A percentile compares a stretch with the other conserved stretches of the same genome.
phyloP scores from a whole-genome alignment of 2,329 filamentous ascomycete species.

The Acrodontium crateriforme region DNA sequence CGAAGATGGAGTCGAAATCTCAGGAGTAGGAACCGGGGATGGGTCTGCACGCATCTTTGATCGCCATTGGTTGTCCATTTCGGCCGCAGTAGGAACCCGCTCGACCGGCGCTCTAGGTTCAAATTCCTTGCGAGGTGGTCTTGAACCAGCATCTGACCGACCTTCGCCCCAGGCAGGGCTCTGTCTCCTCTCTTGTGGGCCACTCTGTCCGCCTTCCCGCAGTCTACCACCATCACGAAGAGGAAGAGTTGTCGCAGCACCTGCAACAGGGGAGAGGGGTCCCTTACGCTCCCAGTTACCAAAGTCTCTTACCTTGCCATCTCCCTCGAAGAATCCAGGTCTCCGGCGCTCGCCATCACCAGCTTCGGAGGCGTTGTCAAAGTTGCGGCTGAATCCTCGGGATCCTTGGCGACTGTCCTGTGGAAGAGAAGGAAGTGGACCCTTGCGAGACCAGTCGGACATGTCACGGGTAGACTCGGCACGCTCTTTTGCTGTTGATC shows the following conservation, averaged over 20 bases:
- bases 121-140: constrained; percentile 67
- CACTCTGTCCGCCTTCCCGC: constrained; percentile 46
- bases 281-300: constrained; percentile 92
- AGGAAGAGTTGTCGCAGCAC: constrained; percentile 26
- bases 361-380: constrained; percentile 36
- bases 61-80: constrained; percentile 89
- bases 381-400: constrained; percentile 29
- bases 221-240: constrained; percentile 45
- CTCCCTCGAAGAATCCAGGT: constrained; percentile 52
- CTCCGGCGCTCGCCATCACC: constrained; percentile 37
- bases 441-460: constrained; percentile 84
- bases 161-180: constrained; percentile 67
- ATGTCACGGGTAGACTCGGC: constrained; percentile 60
- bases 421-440: constrained; percentile 66
- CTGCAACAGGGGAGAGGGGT: constrained; percentile 59
- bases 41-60: constrained; percentile 77
- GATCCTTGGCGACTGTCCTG: constrained; percentile 28
- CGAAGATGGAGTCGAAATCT: constrained; percentile 61
- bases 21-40: constrained; percentile 53
- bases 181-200: constrained; percentile 30
- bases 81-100: constrained; percentile 70
- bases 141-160: constrained; percentile 57
- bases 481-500: constrained; percentile 63
- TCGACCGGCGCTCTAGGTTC: constrained; percentile 50
- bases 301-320: constrained; percentile 68